Base-by-base conservation (phyloP, 2,329 filamentous ascomycete species). In the Microsporum audouinii region DNA sequence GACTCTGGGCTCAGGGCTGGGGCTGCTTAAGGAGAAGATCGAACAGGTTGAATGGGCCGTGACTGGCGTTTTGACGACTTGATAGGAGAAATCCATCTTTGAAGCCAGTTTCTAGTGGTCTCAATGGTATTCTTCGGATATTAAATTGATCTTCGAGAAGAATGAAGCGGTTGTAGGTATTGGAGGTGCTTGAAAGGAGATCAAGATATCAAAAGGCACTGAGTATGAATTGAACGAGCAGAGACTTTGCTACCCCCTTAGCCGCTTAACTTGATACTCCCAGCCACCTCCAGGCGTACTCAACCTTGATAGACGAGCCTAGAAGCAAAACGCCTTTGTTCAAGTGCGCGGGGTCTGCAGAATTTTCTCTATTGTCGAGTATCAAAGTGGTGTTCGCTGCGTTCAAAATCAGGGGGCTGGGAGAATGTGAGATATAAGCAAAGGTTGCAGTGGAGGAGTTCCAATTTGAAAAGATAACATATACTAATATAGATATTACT, bases 1-100 rank as follows among this genome's bases (percentile, higher is more conserved):
- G 31, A 33, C 57, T 39, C 4, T 33, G 38, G 34, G 17, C 33
- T 57, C 12, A 39, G 10, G 7, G 39, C 38, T 14, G n/a, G 36
- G 39, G 27, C 33, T 29, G 57, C 29, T 36, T 14, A 27, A 27
- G 38, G 27, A 36, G 47, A 65, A 63, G 55, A 63, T 60, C 10
- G 59, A 60, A 59, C 61, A 63, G 55, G 59, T 59, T 4, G 61
- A 60, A 23, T 34, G 60, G 31, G 62, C 60, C 12, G 62, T 63
- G 47, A 41, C 14, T 17, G 62, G 60, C 36, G 31, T 51, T 1
- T 36, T 34, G 43, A 27, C 55, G 5, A 33, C 49, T 8, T n/a
- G 6, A 27, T 53, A 12, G 12, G 12, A 33, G 12, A n/a, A 53
- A 2, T 23, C 49, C 49, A 53, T 53, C 10, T 14, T 31, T 43